phyloP scores from a whole-genome alignment of 257 asterid genomes.

The Parsonsia alboflavescens region DNA sequence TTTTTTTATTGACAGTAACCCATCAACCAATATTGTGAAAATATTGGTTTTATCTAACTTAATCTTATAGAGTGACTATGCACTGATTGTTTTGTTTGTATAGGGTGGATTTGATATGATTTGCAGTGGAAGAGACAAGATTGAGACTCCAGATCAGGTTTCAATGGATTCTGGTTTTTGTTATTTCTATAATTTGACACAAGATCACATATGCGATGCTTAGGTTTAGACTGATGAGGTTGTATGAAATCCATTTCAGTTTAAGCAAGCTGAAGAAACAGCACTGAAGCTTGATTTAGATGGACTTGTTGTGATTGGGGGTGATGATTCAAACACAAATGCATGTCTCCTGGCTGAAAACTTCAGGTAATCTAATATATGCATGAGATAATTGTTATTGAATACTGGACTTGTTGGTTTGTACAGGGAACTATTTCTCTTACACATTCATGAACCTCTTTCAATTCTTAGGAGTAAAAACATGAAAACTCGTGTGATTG shows the following conservation, averaged over 20 bases:
- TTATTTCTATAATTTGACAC: constrained; percentile 4
- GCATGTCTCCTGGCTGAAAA: constrained; percentile 97
- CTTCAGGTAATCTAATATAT: constrained; percentile 37
- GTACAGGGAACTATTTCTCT: not conserved
- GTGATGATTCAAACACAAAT: constrained; percentile 98
- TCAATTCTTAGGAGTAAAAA: constrained; percentile 61
- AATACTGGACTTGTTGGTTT: not conserved
- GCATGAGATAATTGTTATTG: not conserved
- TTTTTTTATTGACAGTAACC: not conserved
- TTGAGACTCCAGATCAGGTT: constrained; percentile 99
- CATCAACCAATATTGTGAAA: not conserved
- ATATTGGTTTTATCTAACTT: not conserved
- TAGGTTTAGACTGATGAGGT: constrained; percentile 16
- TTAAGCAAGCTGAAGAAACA: constrained; percentile 94
- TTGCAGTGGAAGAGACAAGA: constrained; percentile 97
- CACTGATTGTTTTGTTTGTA: constrained; percentile 13
- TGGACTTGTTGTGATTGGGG: constrained; percentile 98
- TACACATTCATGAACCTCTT: not conserved
- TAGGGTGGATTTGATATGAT: constrained; percentile 99
- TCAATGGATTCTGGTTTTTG: not conserved
- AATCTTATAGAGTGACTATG: not conserved
- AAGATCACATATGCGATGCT: not conserved
- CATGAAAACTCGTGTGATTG: constrained; percentile 84
- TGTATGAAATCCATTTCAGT: constrained; percentile 42
- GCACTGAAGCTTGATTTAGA: constrained; percentile 86